Evolutionary conservation across 2,329 filamentous ascomycete genomes (phyloP), one percentile per base, ranked within the genome.

Genomic region (Bimuria novae-zelandiae): DNA sequence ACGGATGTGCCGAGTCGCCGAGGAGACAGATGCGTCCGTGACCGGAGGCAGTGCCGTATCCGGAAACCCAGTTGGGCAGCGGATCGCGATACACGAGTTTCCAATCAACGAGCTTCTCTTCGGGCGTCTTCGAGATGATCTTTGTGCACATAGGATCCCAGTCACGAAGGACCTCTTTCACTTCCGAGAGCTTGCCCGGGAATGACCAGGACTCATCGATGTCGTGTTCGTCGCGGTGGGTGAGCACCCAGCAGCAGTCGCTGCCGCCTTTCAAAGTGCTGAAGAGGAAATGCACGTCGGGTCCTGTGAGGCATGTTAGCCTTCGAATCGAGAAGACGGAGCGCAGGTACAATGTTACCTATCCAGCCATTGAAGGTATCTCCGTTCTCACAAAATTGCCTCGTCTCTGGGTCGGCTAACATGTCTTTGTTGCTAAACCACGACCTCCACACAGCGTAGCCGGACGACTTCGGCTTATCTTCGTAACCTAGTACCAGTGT

Each of bases 1-100:
- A 82, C 0, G 81, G 76, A 59, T 84, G 81, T 45, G 80, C 82
- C 40, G 79, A 79, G 58, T 84, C 82, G 1, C 82, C 82, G 1
- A 83, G 69, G 23, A 83, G 68, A 1, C 76, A 79, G 47, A 82
- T 80, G 36, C 76, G 74, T 6, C 68, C 68, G 22, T 70, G 67
- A 3, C 68, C 67, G 7, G 65, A 61, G 0, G 67, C 68, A 19
- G 55, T 51, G 32, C 79, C 77, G 49, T 78, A 77, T n/a, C 70
- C 68, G 0, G 77, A 80, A 1, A 82, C 74, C 82, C 81, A 84
- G 0, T 74, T 79, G 0, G 80, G 77, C 8, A 81, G 70, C 0
- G 80, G 81, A 59, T 82, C 79, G 35, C 81, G 75, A 54, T 81
- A 82, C 39, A 80, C 80, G 21, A 83, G 78, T 58, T 82, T 82